Evolutionary conservation across 2,329 filamentous ascomycete species (phyloP), one percentile per base, ranked within the genome.

Genomic region (Apiospora pterosperma): DNA sequence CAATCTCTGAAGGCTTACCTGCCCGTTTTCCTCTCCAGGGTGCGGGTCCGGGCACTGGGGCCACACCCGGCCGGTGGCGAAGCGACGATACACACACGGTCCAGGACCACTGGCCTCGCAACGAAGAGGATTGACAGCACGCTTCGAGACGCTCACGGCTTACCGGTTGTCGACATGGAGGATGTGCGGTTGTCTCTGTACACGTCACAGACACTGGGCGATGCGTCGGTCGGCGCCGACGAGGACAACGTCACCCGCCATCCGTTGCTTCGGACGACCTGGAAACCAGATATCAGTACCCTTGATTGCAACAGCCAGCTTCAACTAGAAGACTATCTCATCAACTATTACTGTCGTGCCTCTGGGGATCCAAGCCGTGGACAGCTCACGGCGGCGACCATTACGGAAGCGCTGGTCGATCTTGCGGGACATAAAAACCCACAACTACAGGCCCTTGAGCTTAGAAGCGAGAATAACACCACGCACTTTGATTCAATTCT

Each of bases 241-340:
- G 62, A 64, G 36, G 64, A 28, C 48, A 64, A 23, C 5, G 23
- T 44, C 16, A 65, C n/a, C 62, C 67, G 69, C 1, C 58, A 70
- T 4, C 69, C 69, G 1, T 39, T 10, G 6, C 55, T 71, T 1
- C 62, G 67, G 0, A 61, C 68, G 0, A 14, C 14, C 28, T 71
- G 69, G 69, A 69, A 67, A 25, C 69, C 68, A 2, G 68, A 71
- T 42, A 59, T 70, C 10, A 19, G 19, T 19, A 41, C 38, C 38
- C 38, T 41, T 19, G n/a, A n/a, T n/a, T n/a, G n/a, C n/a, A n/a
- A n/a, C 38, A 41, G 38, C 38, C 38, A 19, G 38, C 38, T n/a
- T 36, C 23, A 63, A 58, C 60, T 63, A 66, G 58, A 65, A 60
- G 36, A 60, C 63, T 48, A 41, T 67, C 10, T 58, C 65, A 34